Conservation (phyloP, 1,284 basidiomycete genomes). For the Pseudozyma flocculosa region DNA sequence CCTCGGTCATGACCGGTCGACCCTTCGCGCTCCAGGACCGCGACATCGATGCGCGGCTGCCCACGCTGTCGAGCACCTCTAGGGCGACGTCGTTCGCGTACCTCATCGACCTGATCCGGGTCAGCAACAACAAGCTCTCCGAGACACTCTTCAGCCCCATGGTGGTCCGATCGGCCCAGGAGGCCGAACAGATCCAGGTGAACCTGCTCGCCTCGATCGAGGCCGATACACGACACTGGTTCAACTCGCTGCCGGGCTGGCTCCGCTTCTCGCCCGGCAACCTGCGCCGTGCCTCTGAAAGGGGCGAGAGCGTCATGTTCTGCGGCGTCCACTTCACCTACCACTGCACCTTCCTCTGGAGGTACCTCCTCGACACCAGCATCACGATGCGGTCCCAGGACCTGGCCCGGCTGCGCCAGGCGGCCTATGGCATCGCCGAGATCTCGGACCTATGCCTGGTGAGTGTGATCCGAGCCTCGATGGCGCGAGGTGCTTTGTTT, state of each 20-base stretch:
- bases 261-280: not conserved
- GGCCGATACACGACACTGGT: not conserved
- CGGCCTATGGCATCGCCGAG: not conserved
- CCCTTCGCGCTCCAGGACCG: conserved; percentile 25
- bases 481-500: no score
- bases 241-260: not conserved
- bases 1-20: conserved; percentile 16
- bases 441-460: not conserved
- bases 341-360: not conserved
- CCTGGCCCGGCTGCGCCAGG: not conserved
- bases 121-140: not conserved
- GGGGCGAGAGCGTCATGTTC: not conserved
- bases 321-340: not conserved
- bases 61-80: not conserved
- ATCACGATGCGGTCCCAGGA: not conserved
- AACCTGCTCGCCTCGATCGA: not conserved
- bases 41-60: conserved; percentile 15
- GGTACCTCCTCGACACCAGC: not conserved
- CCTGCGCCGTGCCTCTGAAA: not conserved
- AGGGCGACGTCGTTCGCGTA: not conserved
- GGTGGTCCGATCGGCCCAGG: not conserved
- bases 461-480: not conserved
- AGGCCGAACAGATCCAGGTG: not conserved
- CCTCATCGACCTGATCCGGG: not conserved
- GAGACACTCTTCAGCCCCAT: not conserved